Conservation (phyloP, 2,329 filamentous ascomycete species). For the Colletotrichum plurivorum region DNA sequence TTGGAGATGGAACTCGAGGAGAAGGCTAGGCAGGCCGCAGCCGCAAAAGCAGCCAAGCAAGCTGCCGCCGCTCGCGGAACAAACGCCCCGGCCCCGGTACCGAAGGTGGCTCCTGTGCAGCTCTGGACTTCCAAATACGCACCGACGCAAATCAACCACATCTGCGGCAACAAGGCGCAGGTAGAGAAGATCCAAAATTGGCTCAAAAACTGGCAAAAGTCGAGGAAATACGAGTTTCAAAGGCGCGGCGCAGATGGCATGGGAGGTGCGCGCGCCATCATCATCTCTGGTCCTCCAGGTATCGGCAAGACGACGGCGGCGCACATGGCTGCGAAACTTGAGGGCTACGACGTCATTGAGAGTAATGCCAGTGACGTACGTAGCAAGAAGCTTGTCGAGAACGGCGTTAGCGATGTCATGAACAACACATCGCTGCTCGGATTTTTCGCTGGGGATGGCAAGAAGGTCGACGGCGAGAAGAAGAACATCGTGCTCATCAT, state of each 20-base stretch:
- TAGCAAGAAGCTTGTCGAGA: constrained; percentile 96
- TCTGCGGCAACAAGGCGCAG: constrained; percentile 92
- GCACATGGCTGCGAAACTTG: constrained; percentile 91
- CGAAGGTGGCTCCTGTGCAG: constrained; percentile 63
- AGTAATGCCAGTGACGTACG: constrained; percentile 95
- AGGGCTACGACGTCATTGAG: constrained; percentile 94
- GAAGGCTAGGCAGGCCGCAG: constrained; percentile 67
- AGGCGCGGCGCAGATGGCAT: constrained; percentile 86
- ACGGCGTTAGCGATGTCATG: constrained; percentile 88
- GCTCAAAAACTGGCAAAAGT: constrained; percentile 86
- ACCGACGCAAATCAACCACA: constrained; percentile 85
- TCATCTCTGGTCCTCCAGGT: constrained; percentile 94
- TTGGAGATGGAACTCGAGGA: constrained; percentile 90
- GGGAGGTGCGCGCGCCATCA: constrained; percentile 88
- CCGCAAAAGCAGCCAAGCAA: constrained; percentile 67
- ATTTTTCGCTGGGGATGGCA: constrained; percentile 88
- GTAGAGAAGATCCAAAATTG: constrained; percentile 93
- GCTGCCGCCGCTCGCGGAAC: constrained; percentile 60
- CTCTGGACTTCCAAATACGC: constrained; percentile 98
- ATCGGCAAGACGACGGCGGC: constrained; percentile 98
- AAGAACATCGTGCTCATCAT: constrained; percentile 97
- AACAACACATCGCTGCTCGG: constrained; percentile 94
- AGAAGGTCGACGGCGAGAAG: constrained; percentile 83
- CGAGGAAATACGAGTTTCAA: constrained; percentile 85
- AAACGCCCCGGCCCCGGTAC: constrained; percentile 51